Percentiles rank a stretch among this genome's conserved stretches.
phyloP scores from a whole-genome alignment of 75 land plant genomes.

The Isoetes taiwanensis region DNA sequence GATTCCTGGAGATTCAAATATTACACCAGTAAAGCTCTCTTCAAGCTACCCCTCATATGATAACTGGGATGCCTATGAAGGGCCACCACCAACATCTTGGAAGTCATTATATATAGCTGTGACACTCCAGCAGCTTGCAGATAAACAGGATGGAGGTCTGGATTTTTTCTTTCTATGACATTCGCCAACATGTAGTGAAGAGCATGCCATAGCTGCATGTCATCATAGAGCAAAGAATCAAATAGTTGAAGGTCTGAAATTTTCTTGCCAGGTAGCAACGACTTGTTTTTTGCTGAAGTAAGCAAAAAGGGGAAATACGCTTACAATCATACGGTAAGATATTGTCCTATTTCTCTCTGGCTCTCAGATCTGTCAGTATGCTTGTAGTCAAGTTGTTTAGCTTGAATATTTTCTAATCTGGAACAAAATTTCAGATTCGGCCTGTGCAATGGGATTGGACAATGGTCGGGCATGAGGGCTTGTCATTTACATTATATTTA shows the following conservation, averaged over 20 bases:
- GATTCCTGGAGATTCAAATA: constrained; percentile 4
- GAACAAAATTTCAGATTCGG: constrained; percentile 20
- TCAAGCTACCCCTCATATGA: constrained; percentile 17
- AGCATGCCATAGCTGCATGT: neutral
- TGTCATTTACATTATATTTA: constrained; percentile 10
- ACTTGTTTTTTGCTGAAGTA: constrained; percentile 20
- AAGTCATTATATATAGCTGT: constrained; percentile 17
- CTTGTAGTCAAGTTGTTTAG: neutral
- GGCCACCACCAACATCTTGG: constrained; percentile 32
- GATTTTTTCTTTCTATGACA: neutral
- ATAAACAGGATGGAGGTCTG: constrained; percentile 29
- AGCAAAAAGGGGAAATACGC: constrained; percentile 17
- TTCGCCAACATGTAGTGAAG: neutral
- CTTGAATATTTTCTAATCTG: neutral
- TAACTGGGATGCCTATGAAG: constrained; percentile 11
- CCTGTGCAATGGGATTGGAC: constrained; percentile 17
- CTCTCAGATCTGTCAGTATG: neutral
- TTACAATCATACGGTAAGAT: constrained; percentile 18
- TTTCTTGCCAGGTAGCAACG: constrained; percentile 10
- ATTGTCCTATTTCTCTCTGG: constrained; percentile 2
- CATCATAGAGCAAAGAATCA: neutral
- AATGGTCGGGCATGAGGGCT: constrained; percentile 7
- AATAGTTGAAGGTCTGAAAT: neutral
- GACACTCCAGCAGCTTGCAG: constrained; percentile 24
- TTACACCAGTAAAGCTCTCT: neutral